These are phyloP conservation scores for Eucommia ulmoides DNA, from an alignment of 257 asterid genomes.

Conservation along the genomic window DNA sequence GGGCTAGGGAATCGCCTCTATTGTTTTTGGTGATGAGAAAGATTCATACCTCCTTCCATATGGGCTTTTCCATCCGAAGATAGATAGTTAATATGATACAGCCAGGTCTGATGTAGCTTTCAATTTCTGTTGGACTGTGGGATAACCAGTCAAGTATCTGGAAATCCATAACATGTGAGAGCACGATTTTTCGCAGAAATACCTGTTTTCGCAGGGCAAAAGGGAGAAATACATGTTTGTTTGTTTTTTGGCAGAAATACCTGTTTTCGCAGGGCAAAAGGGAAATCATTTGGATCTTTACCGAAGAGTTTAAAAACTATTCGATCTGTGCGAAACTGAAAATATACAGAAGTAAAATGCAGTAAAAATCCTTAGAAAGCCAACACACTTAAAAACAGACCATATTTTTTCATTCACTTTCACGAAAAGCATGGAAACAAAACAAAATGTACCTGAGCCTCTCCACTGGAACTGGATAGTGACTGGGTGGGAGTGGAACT, in stretches of 20 bases:
- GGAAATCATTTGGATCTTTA: conserved; percentile 69
- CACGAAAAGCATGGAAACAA: background rate
- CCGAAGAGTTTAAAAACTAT: conserved; percentile 84
- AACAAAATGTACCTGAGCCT: conserved; percentile 51
- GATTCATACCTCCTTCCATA: conserved; percentile 67
- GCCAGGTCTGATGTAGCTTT: conserved; percentile 94
- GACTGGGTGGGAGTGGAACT: conserved; percentile 64
- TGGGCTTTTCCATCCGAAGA: conserved; percentile 56
- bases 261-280: conserved; percentile 66
- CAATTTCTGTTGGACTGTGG: conserved; percentile 82
- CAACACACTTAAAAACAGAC: no score
- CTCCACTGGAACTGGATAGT: conserved; percentile 81
- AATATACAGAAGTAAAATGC: no score
- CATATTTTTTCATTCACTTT: no score
- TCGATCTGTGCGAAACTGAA: conserved; percentile 75
- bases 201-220: no score
- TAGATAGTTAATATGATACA: conserved; percentile 75
- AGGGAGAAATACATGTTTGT: conserved; percentile 3
- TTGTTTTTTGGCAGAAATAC: conserved; percentile 22
- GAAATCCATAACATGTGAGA: conserved; percentile 9
- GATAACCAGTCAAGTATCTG: conserved; percentile 97
- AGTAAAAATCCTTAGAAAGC: no score
- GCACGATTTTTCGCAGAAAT: conserved; percentile 5
- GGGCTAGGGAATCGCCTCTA: background rate
- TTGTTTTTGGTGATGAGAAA: conserved; percentile 3